A percentile compares a stretch with the other conserved stretches of the same genome.
Evolutionary conservation across 202 grass and related monocot species (phyloP).

Genomic region (Schoenoplectus tabernaemontani): DNA sequence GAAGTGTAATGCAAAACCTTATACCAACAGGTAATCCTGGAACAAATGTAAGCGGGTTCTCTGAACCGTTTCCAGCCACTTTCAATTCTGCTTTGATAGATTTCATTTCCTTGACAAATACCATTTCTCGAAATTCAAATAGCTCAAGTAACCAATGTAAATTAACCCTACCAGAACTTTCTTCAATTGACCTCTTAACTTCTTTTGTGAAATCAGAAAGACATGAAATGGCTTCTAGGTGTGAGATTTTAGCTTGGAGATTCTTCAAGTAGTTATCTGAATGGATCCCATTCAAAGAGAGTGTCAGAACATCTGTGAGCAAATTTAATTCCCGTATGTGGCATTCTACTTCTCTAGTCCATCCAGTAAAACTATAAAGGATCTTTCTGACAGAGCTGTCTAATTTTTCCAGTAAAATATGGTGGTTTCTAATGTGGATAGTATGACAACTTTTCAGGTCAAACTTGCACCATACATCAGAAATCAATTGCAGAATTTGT

Average conservation of each 20-base stretch:
- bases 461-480: conserved; percentile 45
- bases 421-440: conserved; percentile 33
- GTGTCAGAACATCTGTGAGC: conserved; percentile 45
- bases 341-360: conserved; percentile 50
- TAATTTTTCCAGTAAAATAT: conserved; percentile 57
- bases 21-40: conserved; percentile 70
- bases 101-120: conserved; percentile 48
- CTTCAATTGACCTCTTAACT: conserved; percentile 41
- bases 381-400: conserved; percentile 54
- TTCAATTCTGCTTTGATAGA: conserved; percentile 43
- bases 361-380: conserved; percentile 46
- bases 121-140: conserved; percentile 38
- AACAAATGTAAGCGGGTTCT: conserved; percentile 46
- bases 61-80: conserved; percentile 46
- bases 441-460: conserved; percentile 27
- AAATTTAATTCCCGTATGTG: conserved; percentile 63
- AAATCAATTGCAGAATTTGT: conserved; percentile 43
- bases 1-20: conserved; percentile 53
- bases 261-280: conserved; percentile 40
- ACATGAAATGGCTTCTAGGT: conserved; percentile 43
- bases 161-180: conserved; percentile 3
- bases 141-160: conserved; percentile 44
- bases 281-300: conserved; percentile 26
- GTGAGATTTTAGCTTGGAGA: conserved; percentile 36
- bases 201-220: conserved; percentile 62